A percentile compares a stretch with the other conserved stretches of the same genome.
phyloP scores from a whole-genome alignment of 345 rosid genomes.

The Salix viminalis region DNA sequence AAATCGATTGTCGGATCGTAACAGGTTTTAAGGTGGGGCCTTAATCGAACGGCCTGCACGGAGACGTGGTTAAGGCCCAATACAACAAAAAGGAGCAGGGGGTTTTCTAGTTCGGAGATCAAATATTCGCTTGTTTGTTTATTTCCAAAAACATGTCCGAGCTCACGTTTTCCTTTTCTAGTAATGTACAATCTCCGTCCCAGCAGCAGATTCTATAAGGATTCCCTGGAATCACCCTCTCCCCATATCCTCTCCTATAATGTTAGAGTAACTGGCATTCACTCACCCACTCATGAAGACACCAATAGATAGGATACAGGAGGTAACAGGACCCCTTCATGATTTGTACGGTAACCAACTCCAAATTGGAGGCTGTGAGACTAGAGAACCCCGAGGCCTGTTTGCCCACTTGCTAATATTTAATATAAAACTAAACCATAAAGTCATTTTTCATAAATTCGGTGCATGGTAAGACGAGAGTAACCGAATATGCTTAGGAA shows the following conservation, averaged over 20 bases:
- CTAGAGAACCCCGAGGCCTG: background rate
- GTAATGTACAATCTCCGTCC: background rate
- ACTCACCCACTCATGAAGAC: background rate
- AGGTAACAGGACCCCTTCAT: background rate
- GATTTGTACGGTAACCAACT: background rate
- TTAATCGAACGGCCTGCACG: background rate
- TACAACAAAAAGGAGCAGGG: too few species aligned
- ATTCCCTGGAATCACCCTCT: constrained; percentile 19
- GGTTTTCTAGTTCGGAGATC: background rate
- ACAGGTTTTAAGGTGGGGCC: too few species aligned
- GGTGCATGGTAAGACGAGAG: constrained; percentile 8
- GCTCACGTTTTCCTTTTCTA: too few species aligned
- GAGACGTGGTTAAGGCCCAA: background rate
- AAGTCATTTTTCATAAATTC: background rate
- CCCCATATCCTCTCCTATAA: background rate
- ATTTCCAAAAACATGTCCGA: too few species aligned
- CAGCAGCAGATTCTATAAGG: background rate
- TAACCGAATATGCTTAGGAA: constrained; percentile 55
- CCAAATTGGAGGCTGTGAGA: background rate
- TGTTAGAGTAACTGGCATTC: background rate
- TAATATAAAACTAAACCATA: background rate
- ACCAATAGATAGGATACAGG: background rate
- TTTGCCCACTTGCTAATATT: background rate
- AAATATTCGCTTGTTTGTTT: constrained; percentile 14
- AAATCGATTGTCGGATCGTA: too few species aligned